Evolutionary conservation across 1,284 basidiomycete species (phyloP), one percentile per base, ranked within the genome.

Genomic region (Pseudozyma thailandica): DNA sequence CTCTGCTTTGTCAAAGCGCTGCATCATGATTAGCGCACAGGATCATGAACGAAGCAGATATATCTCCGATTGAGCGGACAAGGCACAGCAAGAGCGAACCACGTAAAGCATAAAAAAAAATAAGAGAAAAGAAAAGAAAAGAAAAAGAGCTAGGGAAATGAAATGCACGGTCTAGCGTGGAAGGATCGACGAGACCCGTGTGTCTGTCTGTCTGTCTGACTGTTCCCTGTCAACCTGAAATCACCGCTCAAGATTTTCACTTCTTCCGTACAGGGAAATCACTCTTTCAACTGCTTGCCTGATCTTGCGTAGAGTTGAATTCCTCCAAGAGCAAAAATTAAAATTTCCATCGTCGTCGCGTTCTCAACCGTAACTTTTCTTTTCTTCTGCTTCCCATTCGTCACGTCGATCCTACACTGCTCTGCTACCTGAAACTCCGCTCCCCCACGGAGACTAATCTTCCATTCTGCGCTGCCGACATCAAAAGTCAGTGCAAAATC

Each of bases 401-500:
- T 26, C 46, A 41, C 39, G 53, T 56, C 45, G 53, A 49, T 56
- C 46, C 31, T 8, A 37, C 30, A 56, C 53, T 56, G 53, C 2
- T 21, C 26, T 31, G 21, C 18, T 31, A 44, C 52, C 35, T 18
- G 6, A 15, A 18, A n/a, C 31, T 33, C 39, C 4, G 21, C 16
- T 41, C 39, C 18, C 37, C 48, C 48, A 41, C 48, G 25, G 37
- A 28, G 48, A 50, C 23, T 20, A 33, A 31, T 16, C 37, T 47
- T 38, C 26, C n/a, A 46, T 54, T 54, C 23, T 23, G 26, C 28
- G 39, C 39, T 30, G n/a, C n/a, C n/a, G n/a, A n/a, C n/a, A n/a
- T n/a, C n/a, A n/a, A n/a, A n/a, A n/a, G n/a, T n/a, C n/a, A n/a
- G 35, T 27, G 25, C 15, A 55, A 52, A 63, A 63, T 63, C 61